phyloP scores from a whole-genome alignment of 352 stramenopile genomes.

The Phytopythium helicoides region DNA sequence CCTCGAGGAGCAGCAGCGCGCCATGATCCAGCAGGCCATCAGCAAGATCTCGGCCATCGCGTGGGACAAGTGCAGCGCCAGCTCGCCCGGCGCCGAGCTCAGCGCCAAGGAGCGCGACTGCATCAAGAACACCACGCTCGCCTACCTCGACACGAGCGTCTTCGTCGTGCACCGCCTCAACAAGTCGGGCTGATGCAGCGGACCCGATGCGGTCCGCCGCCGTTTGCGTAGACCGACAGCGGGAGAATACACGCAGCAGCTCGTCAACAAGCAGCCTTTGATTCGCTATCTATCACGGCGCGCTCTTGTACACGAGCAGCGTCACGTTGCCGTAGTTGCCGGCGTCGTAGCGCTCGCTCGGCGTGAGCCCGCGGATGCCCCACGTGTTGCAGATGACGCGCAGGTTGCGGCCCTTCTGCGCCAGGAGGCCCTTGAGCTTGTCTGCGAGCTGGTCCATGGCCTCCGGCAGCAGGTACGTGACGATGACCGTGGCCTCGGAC shows the following conservation, averaged over 20 bases:
- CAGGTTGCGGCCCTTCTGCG: slow-evolving; percentile 25
- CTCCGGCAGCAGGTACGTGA: slow-evolving; percentile 57
- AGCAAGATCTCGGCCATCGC: slow-evolving; percentile 88
- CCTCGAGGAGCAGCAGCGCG: slow-evolving; percentile 86
- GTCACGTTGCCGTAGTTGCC: slow-evolving; percentile 45
- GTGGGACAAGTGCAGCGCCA: slow-evolving; percentile 88
- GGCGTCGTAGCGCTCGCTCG: slow-evolving; percentile 27
- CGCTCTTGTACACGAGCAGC: slow-evolving; percentile 49
- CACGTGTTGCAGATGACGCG: slow-evolving; percentile 69
- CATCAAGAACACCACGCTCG: slow-evolving; percentile 86
- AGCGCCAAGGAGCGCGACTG: slow-evolving; percentile 79
- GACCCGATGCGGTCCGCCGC: background rate
- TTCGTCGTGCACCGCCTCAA: slow-evolving; percentile 84
- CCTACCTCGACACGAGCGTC: slow-evolving; percentile 87
- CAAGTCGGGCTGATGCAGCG: slow-evolving; percentile 49
- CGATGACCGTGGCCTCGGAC: slow-evolving; percentile 49
- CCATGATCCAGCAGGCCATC: slow-evolving; percentile 84
- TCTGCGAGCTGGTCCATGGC: slow-evolving; percentile 36
- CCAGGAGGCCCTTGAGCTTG: slow-evolving; percentile 37
- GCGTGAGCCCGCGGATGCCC: slow-evolving; percentile 36
- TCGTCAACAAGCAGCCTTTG: no score
- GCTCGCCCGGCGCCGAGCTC: slow-evolving; percentile 80
- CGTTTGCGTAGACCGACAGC: no score
- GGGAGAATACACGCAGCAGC: no score
- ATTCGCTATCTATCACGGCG: background rate